Evolutionary conservation across 768 basidiomycete species (phyloP), one percentile per base, ranked within the genome.

Genomic region (Suillus americanus): DNA sequence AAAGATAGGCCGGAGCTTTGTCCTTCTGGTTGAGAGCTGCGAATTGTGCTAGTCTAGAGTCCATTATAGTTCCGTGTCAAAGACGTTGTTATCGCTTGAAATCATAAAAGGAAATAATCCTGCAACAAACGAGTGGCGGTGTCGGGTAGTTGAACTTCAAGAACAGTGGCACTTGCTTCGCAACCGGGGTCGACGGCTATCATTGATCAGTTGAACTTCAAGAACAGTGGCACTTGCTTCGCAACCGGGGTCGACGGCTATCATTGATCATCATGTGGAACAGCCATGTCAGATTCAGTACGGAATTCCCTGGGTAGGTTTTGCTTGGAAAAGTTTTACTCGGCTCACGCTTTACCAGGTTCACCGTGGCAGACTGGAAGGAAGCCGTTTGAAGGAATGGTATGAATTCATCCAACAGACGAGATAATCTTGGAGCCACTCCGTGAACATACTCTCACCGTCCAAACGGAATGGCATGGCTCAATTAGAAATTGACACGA

Each of bases 21-120:
- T 96, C 93, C 71, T 94, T 95, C 77, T 95, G 94, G 60, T 79
- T 81, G 69, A 93, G 85, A 28, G 84, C 67, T 1, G 85, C 79
- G 62, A 89, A 81, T 66, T 90, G 87, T 2, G 84, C 73, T 46
- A 94, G 83, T 74, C 84, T 89, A 62, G 74, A 74, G 53, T 93
- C 89, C 91, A 92, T 91, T 61, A 60, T 62, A n/a, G 48, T 41
- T 28, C 25, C 25, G 23, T 59, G 38, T 57, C 38, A 25, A 40
- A 40, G 35, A 16, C 35, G 14, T 28, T 28, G 38, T 40, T 53
- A 30, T 30, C 28, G 20, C 53, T 54, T 12, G 12, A 18, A 25
- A 10, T 40, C 40, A 20, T 41, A 62, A 64, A 64, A 48, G 61
- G 63, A 64, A 65, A 53, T 20, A 62, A 23, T 45, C 48, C 3